Evolutionary conservation across 1,284 basidiomycete species (phyloP).

Genomic region (Cystobasidium pallidum): DNA sequence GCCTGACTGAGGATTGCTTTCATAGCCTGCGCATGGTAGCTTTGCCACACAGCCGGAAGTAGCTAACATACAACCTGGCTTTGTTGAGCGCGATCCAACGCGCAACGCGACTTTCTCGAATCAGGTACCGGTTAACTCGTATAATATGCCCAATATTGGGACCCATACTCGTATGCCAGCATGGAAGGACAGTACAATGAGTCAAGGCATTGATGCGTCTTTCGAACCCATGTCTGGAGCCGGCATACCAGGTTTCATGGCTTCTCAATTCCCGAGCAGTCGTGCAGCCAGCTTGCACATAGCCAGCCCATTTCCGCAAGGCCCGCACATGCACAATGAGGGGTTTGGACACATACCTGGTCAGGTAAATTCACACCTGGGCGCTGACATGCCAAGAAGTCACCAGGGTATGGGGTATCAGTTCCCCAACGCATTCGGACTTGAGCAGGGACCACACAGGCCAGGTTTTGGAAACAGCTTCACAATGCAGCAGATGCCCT

Average conservation of each 20-base stretch:
- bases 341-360: neutral
- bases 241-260: neutral
- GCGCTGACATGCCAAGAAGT: neutral
- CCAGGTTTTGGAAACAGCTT: constrained; percentile 29
- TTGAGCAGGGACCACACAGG: constrained; percentile 4
- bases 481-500: constrained; percentile 17
- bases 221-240: neutral
- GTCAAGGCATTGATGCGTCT: neutral
- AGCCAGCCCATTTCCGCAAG: neutral
- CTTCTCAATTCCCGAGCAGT: neutral
- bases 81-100: neutral
- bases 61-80: neutral
- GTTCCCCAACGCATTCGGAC: constrained; percentile 19
- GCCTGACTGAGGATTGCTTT: neutral
- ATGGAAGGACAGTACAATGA: neutral
- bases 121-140: neutral
- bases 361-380: neutral
- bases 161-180: neutral
- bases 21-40: neutral
- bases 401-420: neutral
- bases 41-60: neutral
- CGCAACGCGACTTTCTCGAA: neutral
- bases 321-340: neutral
- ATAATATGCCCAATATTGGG: neutral
- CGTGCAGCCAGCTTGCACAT: neutral